Evolutionary conservation across 2,329 filamentous ascomycete species (phyloP).

Genomic region (Neobulgaria alba): DNA sequence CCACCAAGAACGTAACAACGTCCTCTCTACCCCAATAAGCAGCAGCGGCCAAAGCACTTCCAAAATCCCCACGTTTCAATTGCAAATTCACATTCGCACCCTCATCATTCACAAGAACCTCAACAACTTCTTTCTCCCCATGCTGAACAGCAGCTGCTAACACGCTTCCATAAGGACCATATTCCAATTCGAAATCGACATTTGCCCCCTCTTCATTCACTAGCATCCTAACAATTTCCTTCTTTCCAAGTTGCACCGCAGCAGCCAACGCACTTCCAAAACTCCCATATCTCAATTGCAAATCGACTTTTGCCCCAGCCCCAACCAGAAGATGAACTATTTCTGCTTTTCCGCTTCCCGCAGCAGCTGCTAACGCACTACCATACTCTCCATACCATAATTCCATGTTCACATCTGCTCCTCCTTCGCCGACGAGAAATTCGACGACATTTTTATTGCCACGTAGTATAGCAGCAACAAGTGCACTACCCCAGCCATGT

Average conservation of each 20-base stretch:
- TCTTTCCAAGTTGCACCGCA: not conserved
- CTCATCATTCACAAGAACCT: conserved; percentile 4
- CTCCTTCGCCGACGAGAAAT: not conserved
- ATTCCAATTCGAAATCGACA: conserved; percentile 3
- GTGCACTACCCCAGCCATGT: not conserved
- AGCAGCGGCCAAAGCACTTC: too few species aligned
- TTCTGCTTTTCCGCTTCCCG: not conserved
- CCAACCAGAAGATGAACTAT: conserved; percentile 5
- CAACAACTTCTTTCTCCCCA: not conserved
- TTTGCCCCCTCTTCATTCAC: conserved; percentile 4
- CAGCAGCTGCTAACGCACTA: conserved; percentile 6
- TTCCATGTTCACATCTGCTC: conserved; percentile 5
- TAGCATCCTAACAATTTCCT: not conserved
- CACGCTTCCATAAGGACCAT: conserved; percentile 7
- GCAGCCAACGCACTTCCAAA: conserved; percentile 5
- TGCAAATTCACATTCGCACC: conserved; percentile 8
- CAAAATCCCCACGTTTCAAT: conserved; percentile 5
- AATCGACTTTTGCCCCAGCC: conserved; percentile 2
- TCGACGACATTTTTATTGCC: not conserved
- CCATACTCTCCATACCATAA: conserved; percentile 1
- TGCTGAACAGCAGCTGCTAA: conserved; percentile 5
- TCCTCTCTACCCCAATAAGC: conserved; percentile 2
- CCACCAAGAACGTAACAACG: conserved; percentile 2
- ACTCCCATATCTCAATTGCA: not conserved
- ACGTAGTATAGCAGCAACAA: not conserved